Evolutionary conservation across 768 basidiomycete genomes (phyloP), one percentile per base, ranked within the genome.

Genomic region (Gyrodon lividus): DNA sequence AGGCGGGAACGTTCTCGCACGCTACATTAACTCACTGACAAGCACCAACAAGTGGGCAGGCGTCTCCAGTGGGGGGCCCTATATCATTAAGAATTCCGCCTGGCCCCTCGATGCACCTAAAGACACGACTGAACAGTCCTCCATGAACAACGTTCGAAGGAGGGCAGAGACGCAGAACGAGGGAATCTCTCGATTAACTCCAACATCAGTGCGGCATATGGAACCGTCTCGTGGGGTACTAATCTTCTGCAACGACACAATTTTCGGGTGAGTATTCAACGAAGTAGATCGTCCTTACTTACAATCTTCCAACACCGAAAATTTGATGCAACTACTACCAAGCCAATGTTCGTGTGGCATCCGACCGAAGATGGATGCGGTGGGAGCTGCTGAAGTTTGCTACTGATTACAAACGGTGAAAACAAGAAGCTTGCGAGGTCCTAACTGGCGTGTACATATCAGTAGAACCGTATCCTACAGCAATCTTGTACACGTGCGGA

Each of bases 71-170:
- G 14, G 68, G 72, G 23, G 65, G 70, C 66, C 75, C 37, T 81
- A 78, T 65, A 75, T 77, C 50, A 79, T 83, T 59, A 83, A 83
- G 63, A 82, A 83, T 55, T 74, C 76, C 2, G 67, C 75, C 16
- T 75, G 77, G 20, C 82, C 83, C 63, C 80, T 80, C 6, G 60
- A 70, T 23, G 76, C 81, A 0, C 78, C 79, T 0, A 75, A 75
- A 50, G 81, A 80, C 19, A 80, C 78, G 0, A 81, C 80, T 2
- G 80, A 83, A 51, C 63, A 64, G 72, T 75, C 51, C 58, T 78
- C 8, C 62, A 76, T 31, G 61, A 64, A 23, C 71, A 77, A 43
- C 50, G 54, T 20, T 22, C 44, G 2, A 51, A 51, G 10, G 59
- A 35, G 19, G 24, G 28, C 2, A 28, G 40, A 2, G n/a, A 41